phyloP scores from a whole-genome alignment of 2,329 filamentous ascomycete species.

The Talaromyces sp. region DNA sequence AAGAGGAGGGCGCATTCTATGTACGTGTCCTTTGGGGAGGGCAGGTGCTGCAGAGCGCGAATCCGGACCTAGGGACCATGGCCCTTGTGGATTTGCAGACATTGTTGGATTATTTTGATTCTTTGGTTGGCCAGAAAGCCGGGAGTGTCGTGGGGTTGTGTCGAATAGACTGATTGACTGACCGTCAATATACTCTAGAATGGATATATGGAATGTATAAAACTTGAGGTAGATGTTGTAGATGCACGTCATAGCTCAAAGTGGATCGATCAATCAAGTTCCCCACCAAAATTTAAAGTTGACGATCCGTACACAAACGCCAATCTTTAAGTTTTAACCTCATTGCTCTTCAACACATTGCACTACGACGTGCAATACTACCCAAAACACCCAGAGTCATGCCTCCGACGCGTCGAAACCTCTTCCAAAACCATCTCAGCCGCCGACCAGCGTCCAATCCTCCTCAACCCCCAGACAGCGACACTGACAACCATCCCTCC shows the following conservation, averaged over 20 bases:
- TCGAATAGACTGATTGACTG: neutral
- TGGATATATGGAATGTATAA: neutral
- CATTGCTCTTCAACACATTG: neutral
- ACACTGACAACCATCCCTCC: neutral
- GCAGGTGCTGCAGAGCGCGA: conserved; percentile 62
- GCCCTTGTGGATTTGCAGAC: conserved; percentile 67
- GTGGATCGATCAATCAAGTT: neutral
- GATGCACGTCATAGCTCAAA: neutral
- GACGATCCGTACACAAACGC: neutral
- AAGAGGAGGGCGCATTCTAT: conserved; percentile 42
- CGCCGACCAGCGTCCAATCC: conserved; percentile 11
- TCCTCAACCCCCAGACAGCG: conserved; percentile 4
- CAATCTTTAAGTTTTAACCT: neutral
- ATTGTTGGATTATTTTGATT: conserved; percentile 68
- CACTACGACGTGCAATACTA: neutral
- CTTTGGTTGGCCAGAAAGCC: conserved; percentile 57
- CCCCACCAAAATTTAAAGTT: conserved; percentile 7
- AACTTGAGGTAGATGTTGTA: neutral
- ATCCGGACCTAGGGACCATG: conserved; percentile 62
- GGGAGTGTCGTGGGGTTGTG: conserved; percentile 21
- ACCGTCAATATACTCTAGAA: neutral
- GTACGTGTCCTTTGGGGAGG: conserved; percentile 70
- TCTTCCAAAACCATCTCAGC: conserved; percentile 17
- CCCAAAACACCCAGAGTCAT: neutral
- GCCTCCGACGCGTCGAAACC: conserved; percentile 18